phyloP scores from a whole-genome alignment of 73 alveolate genomes.

The Urostyla sp. region DNA sequence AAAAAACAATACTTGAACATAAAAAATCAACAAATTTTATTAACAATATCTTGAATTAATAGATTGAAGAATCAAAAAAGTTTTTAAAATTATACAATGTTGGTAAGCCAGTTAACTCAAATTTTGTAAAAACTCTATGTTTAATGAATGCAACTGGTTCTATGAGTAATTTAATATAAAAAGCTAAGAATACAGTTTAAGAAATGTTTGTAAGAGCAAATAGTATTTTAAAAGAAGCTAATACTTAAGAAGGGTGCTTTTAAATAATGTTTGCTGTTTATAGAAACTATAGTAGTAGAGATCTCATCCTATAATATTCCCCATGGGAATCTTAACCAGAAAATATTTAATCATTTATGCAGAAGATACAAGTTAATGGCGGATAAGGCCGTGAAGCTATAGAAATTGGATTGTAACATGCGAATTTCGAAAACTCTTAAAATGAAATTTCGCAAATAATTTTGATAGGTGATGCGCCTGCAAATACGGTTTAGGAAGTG shows the following conservation, averaged over 20 bases:
- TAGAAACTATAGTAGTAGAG: background rate
- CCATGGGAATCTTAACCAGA: background rate
- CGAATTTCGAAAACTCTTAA: background rate
- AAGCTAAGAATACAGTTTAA: background rate
- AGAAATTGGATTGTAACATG: background rate
- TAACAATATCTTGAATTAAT: too few species aligned
- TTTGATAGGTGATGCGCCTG: background rate
- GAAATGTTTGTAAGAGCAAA: background rate
- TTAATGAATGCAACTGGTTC: conserved; percentile 1
- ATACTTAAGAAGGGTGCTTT: background rate
- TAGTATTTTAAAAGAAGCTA: background rate
- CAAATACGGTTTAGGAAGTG: background rate
- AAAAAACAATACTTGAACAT: too few species aligned
- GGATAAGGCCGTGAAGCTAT: background rate
- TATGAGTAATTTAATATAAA: background rate
- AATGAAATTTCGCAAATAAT: background rate
- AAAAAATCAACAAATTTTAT: too few species aligned
- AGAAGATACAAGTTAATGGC: background rate
- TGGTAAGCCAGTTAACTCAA: too few species aligned
- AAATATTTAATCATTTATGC: background rate
- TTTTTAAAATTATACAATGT: too few species aligned
- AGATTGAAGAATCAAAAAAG: too few species aligned
- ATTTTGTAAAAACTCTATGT: background rate
- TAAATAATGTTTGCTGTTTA: background rate
- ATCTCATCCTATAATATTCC: background rate